Evolutionary conservation across 2,329 filamentous ascomycete species (phyloP).

Genomic region (Periconia sp.): DNA sequence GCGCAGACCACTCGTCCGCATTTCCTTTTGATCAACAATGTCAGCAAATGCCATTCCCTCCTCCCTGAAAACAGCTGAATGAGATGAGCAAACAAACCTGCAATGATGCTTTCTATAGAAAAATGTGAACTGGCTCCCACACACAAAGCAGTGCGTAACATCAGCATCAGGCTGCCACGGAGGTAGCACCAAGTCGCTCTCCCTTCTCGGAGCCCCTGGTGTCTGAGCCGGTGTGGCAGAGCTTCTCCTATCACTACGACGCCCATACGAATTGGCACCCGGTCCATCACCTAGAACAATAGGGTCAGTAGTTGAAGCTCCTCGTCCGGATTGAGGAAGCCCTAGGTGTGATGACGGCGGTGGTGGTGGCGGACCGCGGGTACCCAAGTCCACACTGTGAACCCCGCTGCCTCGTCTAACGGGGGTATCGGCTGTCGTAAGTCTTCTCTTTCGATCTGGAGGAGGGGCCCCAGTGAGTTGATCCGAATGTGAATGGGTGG

Average conservation of each 20-base stretch:
- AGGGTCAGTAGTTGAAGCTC: background rate
- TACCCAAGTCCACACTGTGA: background rate
- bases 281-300: background rate
- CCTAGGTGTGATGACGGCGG: background rate
- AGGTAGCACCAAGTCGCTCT: conserved; percentile 61
- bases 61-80: background rate
- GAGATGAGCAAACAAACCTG: conserved; percentile 55
- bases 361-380: background rate
- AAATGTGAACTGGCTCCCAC: conserved; percentile 75
- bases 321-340: background rate
- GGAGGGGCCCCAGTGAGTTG: background rate
- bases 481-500: background rate
- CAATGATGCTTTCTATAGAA: conserved; percentile 93
- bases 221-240: background rate
- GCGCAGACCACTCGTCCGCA: conserved; percentile 91
- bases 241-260: background rate
- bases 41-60: background rate
- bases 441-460: conserved; percentile 37
- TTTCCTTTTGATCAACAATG: conserved; percentile 59
- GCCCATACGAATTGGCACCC: background rate
- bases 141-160: conserved; percentile 83
- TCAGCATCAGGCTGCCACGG: conserved; percentile 88
- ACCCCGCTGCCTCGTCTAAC: conserved; percentile 15
- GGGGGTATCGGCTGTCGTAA: conserved; percentile 37
- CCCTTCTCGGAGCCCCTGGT: conserved; percentile 14